These are phyloP conservation scores for Toxicodendron radicans DNA, from an alignment of 345 rosid species.

Conservation along the genomic window DNA sequence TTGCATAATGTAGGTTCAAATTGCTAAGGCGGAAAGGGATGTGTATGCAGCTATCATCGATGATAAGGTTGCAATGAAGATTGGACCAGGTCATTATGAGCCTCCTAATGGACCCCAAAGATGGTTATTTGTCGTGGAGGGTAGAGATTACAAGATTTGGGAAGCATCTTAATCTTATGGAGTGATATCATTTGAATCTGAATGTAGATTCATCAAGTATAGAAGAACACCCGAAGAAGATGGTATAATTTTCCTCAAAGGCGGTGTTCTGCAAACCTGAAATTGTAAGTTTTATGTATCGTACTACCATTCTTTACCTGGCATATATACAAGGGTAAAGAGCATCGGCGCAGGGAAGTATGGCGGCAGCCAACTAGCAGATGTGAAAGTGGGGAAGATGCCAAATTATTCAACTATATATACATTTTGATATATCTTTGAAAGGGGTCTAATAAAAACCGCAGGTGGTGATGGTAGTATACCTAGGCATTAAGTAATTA, in stretches of 20 bases:
- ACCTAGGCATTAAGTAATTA: not conserved
- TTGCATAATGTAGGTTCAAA: constrained; percentile 50
- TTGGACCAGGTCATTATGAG: constrained; percentile 87
- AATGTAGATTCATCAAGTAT: constrained; percentile 1
- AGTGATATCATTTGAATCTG: not conserved
- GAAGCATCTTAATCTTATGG: constrained; percentile 51
- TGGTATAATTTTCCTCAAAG: constrained; percentile 3
- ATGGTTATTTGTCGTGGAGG: constrained; percentile 72
- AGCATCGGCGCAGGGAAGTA: not conserved
- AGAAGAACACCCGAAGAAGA: not conserved
- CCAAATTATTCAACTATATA: not conserved
- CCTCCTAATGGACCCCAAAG: constrained; percentile 53
- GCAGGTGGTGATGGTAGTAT: not conserved
- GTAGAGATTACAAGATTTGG: constrained; percentile 91
- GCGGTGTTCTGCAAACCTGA: not conserved
- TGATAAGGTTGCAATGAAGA: constrained; percentile 78
- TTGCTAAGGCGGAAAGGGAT: constrained; percentile 73
- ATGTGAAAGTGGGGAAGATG: not conserved
- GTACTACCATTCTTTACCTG: not conserved
- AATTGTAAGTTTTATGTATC: not conserved
- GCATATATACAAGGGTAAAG: not conserved
- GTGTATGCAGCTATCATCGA: constrained; percentile 85
- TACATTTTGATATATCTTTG: not conserved
- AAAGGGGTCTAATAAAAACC: not conserved
- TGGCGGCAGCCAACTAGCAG: not conserved